Evolutionary conservation across 805 yeast genomes (phyloP).

Genomic region (Maudiozyma turicensis): DNA sequence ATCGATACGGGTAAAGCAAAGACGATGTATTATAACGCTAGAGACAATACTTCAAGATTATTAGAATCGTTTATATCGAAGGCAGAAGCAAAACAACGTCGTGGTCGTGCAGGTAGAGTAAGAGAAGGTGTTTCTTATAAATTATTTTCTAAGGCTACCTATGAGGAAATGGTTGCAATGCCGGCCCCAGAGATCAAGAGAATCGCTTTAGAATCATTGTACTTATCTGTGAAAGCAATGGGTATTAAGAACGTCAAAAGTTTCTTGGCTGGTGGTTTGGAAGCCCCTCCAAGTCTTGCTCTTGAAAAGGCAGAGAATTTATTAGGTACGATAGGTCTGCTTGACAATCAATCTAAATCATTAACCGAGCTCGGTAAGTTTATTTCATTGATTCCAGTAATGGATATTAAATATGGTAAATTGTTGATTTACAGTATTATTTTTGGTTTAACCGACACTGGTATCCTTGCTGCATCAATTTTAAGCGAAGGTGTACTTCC

Average conservation of each 20-base stretch:
- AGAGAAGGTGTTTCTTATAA: conserved; percentile 74
- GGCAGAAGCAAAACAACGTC: conserved; percentile 82
- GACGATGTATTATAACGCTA: conserved; percentile 59
- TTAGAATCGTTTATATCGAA: conserved; percentile 79
- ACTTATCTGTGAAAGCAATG: conserved; percentile 80
- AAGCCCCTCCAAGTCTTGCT: conserved; percentile 53
- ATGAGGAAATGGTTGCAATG: conserved; percentile 50
- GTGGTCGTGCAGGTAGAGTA: conserved; percentile 98
- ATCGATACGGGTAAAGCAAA: conserved; percentile 84
- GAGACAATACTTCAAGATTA: conserved; percentile 57
- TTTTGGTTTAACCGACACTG: conserved; percentile 70
- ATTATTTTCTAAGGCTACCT: conserved; percentile 57
- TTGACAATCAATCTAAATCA: conserved; percentile 34
- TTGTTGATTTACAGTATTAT: conserved; percentile 68
- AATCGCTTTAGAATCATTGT: conserved; percentile 73
- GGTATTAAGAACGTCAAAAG: conserved; percentile 62
- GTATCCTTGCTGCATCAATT: conserved; percentile 74
- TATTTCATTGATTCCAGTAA: conserved; percentile 70
- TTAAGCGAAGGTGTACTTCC: conserved; percentile 61
- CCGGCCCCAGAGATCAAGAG: conserved; percentile 88
- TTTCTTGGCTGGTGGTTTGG: conserved; percentile 68
- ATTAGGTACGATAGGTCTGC: conserved; percentile 65
- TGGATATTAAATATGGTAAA: conserved; percentile 79
- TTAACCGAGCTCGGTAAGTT: conserved; percentile 74
- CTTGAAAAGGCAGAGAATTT: conserved; percentile 33